Conservation (phyloP, 225 moss, liverwort and hornwort genomes). For the Physcomitrium patens region DNA sequence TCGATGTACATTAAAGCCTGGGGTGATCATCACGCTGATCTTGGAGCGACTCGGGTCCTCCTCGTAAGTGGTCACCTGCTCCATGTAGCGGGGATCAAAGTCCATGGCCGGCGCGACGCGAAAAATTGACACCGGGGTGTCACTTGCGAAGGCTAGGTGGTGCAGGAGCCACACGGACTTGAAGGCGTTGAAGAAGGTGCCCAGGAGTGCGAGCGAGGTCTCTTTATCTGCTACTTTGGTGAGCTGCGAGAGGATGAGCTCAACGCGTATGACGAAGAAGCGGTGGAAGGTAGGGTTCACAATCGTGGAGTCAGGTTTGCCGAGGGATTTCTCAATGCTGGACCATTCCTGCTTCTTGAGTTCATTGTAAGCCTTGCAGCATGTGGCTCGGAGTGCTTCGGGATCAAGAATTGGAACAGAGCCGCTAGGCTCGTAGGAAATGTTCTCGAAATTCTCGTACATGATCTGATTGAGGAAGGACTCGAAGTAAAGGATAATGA, state of each 20-base stretch:
- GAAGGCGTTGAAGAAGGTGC: conserved; percentile 52
- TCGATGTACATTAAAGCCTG: conserved; percentile 54
- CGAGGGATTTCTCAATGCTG: conserved; percentile 41
- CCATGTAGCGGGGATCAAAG: conserved; percentile 56
- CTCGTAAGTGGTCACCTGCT: conserved; percentile 45
- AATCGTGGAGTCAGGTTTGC: conserved; percentile 44
- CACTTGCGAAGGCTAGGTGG: conserved; percentile 49
- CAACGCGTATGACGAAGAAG: conserved; percentile 58
- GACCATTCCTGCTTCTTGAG: conserved; percentile 49
- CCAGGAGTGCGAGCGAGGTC: conserved; percentile 44
- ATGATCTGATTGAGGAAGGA: conserved; percentile 54
- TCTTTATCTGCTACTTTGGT: conserved; percentile 54
- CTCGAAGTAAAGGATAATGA: conserved; percentile 56
- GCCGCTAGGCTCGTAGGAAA: conserved; percentile 53
- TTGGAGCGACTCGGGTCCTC: conserved; percentile 40
- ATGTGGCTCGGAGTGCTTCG: conserved; percentile 31
- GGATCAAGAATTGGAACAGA: conserved; percentile 39
- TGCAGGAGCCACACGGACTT: conserved; percentile 61
- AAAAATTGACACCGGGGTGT: conserved; percentile 33
- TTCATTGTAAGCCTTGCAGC: conserved; percentile 40
- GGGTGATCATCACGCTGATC: conserved; percentile 56
- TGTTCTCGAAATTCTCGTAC: conserved; percentile 57
- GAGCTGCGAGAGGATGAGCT: conserved; percentile 56
- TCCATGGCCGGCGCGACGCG: conserved; percentile 30
- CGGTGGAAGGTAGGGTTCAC: conserved; percentile 54